These are phyloP conservation scores for Heliosperma pusillum DNA, from an alignment of 148 eudicot genomes.

Conservation along the genomic window DNA sequence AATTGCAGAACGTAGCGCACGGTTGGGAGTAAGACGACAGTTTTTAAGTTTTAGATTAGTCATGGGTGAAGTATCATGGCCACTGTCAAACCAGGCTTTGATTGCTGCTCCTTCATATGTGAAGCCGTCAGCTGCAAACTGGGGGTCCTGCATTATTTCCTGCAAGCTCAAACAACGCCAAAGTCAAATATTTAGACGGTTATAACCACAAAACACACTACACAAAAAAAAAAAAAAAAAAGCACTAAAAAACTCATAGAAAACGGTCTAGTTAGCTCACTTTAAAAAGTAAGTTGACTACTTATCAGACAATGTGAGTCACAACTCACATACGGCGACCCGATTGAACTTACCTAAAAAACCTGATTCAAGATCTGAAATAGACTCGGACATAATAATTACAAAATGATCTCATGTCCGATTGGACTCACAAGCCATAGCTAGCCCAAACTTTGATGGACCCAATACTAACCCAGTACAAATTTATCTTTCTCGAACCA, in stretches of 20 bases:
- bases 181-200: background rate
- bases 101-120: constrained; percentile 71
- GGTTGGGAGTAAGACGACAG: constrained; percentile 17
- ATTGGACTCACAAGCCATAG: too few species aligned
- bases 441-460: too few species aligned
- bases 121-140: constrained; percentile 72
- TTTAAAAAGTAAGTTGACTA: background rate
- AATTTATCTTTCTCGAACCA: too few species aligned
- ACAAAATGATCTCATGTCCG: too few species aligned
- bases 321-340: background rate
- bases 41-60: constrained; percentile 1
- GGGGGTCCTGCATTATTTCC: constrained; percentile 81
- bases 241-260: too few species aligned
- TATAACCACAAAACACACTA: background rate
- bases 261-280: background rate
- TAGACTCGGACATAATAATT: too few species aligned
- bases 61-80: constrained; percentile 41
- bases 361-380: too few species aligned
- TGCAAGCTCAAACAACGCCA: constrained; percentile 29
- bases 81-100: constrained; percentile 68
- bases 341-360: background rate
- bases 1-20: constrained; percentile 66
- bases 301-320: too few species aligned
- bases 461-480: too few species aligned
- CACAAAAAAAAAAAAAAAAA: too few species aligned